Evolutionary conservation across 2,329 filamentous ascomycete species (phyloP).

Genomic region (Calonectria pauciramosa): DNA sequence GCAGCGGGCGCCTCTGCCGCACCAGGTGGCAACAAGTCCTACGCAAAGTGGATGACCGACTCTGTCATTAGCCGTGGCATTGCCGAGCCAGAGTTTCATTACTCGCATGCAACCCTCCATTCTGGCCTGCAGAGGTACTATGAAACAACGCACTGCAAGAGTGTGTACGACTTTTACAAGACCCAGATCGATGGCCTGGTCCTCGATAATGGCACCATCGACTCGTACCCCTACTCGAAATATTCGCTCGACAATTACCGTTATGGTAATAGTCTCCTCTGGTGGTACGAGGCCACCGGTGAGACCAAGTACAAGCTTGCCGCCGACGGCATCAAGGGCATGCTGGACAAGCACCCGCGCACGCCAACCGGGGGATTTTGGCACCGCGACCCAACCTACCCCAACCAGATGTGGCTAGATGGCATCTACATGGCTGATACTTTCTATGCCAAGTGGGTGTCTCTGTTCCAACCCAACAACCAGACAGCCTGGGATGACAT

Average conservation of each 20-base stretch:
- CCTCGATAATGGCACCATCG: slow-evolving; percentile 57
- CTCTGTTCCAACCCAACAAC: slow-evolving; percentile 54
- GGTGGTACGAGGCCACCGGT: slow-evolving; percentile 61
- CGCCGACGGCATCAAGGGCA: slow-evolving; percentile 59
- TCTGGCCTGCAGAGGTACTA: slow-evolving; percentile 62
- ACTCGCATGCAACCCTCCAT: slow-evolving; percentile 62
- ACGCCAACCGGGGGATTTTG: slow-evolving; percentile 67
- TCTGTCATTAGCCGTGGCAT: slow-evolving; percentile 61
- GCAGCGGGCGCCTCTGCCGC: slow-evolving; percentile 8
- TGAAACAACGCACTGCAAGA: slow-evolving; percentile 57
- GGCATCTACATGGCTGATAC: slow-evolving; percentile 66
- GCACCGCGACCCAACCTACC: slow-evolving; percentile 61
- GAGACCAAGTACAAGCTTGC: slow-evolving; percentile 64
- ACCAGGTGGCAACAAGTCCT: slow-evolving; percentile 29
- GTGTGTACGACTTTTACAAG: slow-evolving; percentile 59
- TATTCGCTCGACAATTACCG: slow-evolving; percentile 68
- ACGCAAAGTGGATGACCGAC: slow-evolving; percentile 57
- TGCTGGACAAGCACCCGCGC: slow-evolving; percentile 63
- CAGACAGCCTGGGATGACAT: slow-evolving; percentile 60
- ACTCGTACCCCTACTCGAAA: slow-evolving; percentile 59
- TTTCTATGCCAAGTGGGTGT: slow-evolving; percentile 58
- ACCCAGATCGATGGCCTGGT: slow-evolving; percentile 63
- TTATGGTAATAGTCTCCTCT: slow-evolving; percentile 65
- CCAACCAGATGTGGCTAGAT: slow-evolving; percentile 71
- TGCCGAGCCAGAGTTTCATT: slow-evolving; percentile 52